phyloP scores from a whole-genome alignment of 495 filamentous ascomycete species.

The Halenospora varia region DNA sequence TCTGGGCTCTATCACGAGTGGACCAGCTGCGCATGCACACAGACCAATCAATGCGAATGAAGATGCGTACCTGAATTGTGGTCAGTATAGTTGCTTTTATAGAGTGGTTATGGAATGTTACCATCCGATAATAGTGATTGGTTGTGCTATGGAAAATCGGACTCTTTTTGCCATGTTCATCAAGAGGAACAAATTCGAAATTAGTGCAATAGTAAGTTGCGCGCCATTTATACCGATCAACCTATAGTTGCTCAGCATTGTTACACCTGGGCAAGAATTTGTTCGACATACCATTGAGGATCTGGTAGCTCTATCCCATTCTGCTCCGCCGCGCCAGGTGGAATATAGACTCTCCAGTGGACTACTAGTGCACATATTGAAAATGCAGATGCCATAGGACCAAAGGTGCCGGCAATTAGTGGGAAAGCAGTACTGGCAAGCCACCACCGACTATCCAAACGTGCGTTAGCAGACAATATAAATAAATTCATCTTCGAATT shows the following conservation, averaged over 20 bases:
- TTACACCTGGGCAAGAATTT: background rate
- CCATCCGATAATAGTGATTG: conserved; percentile 59
- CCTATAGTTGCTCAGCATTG: conserved; percentile 32
- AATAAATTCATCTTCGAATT: background rate
- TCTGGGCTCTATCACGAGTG: conserved; percentile 40
- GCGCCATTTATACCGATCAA: conserved; percentile 68
- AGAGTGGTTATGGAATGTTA: conserved; percentile 14
- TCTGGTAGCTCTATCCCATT: conserved; percentile 48
- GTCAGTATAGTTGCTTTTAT: background rate
- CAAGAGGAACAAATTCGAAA: conserved; percentile 68
- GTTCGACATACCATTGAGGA: conserved; percentile 58
- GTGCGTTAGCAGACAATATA: background rate
- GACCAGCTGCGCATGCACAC: conserved; percentile 49
- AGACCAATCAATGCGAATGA: conserved; percentile 59
- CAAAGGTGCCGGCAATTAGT: conserved; percentile 40
- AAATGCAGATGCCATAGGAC: conserved; percentile 77
- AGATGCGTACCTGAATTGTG: conserved; percentile 49
- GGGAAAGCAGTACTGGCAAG: conserved; percentile 79
- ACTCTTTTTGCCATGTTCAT: conserved; percentile 81
- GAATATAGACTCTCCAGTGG: conserved; percentile 61
- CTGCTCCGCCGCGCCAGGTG: conserved; percentile 18
- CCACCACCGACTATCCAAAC: conserved; percentile 65
- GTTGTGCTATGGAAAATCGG: conserved; percentile 73
- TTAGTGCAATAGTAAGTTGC: conserved; percentile 64
- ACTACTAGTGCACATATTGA: conserved; percentile 72